A percentile compares a stretch with the other conserved stretches of the same genome.
phyloP scores from a whole-genome alignment of 768 basidiomycete genomes.

The Lyophyllum decastes region DNA sequence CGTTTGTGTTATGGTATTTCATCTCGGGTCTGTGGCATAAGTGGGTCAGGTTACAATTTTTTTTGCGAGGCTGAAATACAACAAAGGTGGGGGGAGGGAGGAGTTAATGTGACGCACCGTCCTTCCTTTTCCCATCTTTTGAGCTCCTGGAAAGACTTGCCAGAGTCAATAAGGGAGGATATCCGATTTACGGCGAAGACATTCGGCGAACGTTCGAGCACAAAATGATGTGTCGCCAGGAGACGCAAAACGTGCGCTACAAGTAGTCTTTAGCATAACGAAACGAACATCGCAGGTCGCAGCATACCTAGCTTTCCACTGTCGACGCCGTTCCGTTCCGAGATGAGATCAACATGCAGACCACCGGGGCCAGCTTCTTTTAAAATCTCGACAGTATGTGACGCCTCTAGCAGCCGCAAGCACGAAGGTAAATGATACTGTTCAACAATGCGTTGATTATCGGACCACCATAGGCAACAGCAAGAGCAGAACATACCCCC shows the following conservation, averaged over 20 bases:
- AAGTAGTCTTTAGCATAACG: background rate
- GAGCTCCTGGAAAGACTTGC: slow-evolving; percentile 54
- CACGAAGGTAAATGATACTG: slow-evolving; percentile 81
- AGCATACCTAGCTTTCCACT: slow-evolving; percentile 52
- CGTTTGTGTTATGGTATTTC: slow-evolving; percentile 69
- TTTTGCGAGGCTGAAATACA: no score
- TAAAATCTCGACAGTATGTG: slow-evolving; percentile 70
- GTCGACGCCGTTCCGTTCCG: slow-evolving; percentile 44
- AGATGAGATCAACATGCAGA: slow-evolving; percentile 50
- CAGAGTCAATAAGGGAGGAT: slow-evolving; percentile 68
- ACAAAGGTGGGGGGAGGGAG: slow-evolving; percentile 5
- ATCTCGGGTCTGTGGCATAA: slow-evolving; percentile 45
- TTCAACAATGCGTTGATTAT: background rate
- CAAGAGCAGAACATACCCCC: slow-evolving; percentile 48
- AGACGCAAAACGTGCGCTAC: slow-evolving; percentile 74
- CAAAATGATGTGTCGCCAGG: slow-evolving; percentile 77
- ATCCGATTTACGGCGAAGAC: slow-evolving; percentile 74
- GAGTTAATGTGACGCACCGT: slow-evolving; percentile 35
- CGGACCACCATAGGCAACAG: background rate
- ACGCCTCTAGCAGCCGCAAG: slow-evolving; percentile 71
- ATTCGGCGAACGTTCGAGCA: slow-evolving; percentile 68
- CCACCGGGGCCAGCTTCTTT: slow-evolving; percentile 60
- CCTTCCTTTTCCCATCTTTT: slow-evolving; percentile 34
- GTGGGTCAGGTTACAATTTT: background rate
- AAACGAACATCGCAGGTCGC: background rate